phyloP scores from a whole-genome alignment of 345 rosid genomes.

The Populus ilicifolia region DNA sequence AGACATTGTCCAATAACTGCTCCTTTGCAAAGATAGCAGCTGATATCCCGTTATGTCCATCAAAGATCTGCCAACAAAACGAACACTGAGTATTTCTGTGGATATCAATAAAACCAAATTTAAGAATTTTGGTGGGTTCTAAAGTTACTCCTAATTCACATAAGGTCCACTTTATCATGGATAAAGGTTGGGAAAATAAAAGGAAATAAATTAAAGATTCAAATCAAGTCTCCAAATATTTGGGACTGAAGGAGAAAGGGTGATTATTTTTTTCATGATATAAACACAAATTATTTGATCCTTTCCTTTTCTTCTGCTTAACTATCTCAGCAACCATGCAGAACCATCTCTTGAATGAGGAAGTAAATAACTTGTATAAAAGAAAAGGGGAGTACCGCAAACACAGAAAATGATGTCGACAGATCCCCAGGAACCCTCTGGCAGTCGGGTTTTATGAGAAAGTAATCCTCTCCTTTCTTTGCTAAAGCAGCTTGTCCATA shows the following conservation, averaged over 20 bases:
- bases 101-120: conserved; percentile 10
- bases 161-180: background rate
- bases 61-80: conserved; percentile 60
- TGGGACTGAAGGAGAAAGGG: background rate
- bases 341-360: background rate
- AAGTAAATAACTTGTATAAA: background rate
- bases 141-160: background rate
- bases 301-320: background rate
- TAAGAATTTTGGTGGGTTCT: conserved; percentile 5
- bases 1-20: conserved; percentile 66
- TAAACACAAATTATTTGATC: background rate
- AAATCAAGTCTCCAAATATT: background rate
- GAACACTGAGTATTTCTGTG: background rate
- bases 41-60: conserved; percentile 96
- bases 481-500: conserved; percentile 97
- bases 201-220: background rate
- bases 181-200: background rate
- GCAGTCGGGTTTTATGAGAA: conserved; percentile 72
- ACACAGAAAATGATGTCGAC: conserved; percentile 84
- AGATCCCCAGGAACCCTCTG: conserved; percentile 74
- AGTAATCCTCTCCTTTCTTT: conserved; percentile 97
- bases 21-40: conserved; percentile 97
- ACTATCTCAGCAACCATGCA: background rate
- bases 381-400: conserved; percentile 57
- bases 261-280: background rate